Conservation (phyloP, 805 yeast genomes). For the Ogataea ganodermae region DNA sequence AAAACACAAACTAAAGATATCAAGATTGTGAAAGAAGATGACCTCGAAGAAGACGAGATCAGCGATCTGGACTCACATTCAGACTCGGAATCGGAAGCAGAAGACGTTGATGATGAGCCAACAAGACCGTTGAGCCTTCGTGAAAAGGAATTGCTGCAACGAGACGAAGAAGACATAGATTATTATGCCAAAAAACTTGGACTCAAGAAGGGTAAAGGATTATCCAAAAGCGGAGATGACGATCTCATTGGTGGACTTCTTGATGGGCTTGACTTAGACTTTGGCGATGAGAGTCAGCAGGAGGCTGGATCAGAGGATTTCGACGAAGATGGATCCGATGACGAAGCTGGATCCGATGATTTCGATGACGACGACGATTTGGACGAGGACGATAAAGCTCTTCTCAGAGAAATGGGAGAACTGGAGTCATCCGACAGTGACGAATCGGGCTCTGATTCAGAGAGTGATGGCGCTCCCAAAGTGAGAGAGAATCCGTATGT, state of each 20-base stretch:
- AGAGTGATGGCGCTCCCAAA: constrained; percentile 36
- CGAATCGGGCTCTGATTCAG: constrained; percentile 26
- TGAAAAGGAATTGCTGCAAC: constrained; percentile 49
- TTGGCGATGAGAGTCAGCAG: constrained; percentile 19
- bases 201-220: constrained; percentile 53
- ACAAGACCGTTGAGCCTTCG: constrained; percentile 39
- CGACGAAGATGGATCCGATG: constrained; percentile 19
- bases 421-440: constrained; percentile 28
- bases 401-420: constrained; percentile 36
- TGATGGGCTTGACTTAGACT: constrained; percentile 68
- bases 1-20: constrained; percentile 34
- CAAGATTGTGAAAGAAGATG: constrained; percentile 13
- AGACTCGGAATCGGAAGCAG: constrained; percentile 6
- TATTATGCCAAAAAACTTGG: constrained; percentile 85
- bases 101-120: constrained; percentile 12
- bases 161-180: constrained; percentile 76
- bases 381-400: constrained; percentile 34
- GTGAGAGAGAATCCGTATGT: constrained; percentile 69
- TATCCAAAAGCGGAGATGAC: constrained; percentile 58
- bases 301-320: constrained; percentile 20
- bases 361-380: constrained; percentile 35
- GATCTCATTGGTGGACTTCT: constrained; percentile 82
- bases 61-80: constrained; percentile 8
- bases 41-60: constrained; percentile 15
- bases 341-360: constrained; percentile 31